Evolutionary conservation across 371 early-diverging fungal species (phyloP), one percentile per base, ranked within the genome.

Genomic region (Lichtheimia ramosa): DNA sequence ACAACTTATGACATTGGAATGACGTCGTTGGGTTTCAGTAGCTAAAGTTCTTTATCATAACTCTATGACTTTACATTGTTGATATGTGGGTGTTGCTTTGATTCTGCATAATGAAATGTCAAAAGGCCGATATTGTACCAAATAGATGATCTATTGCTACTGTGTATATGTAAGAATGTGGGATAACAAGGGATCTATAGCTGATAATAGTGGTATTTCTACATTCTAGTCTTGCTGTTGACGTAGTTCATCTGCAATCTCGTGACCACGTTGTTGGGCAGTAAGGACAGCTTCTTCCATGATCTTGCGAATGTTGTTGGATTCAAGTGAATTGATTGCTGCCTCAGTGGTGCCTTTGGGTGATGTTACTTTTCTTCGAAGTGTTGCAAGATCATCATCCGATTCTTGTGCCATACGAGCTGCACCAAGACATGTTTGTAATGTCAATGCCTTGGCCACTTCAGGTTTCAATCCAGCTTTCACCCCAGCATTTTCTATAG

Each of bases 301-400:
- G 43, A 83, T 51, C 25, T 85, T 70, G 18, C 87, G 74, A 56
- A 89, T 73, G 25, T 83, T 76, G 18, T 69, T 79, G 0, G 78
- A 83, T 66, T 93, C 89, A 77, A 94, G 81, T 0, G 82, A 69
- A 61, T 90, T 84, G 67, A 96, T 81, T 12, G 92, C 97, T 0
- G 96, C 96, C 57, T 93, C 89, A 12, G 97, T 96, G 23, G 97
- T 95, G 18, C 97, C 97, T 24, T 94, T 93, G 20, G 97, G 97
- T 40, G 91, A 90, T 1, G 97, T 96, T 28, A 96, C 97, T 69
- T 92, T 91, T 48, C 77, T 59, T 39, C 97, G 81, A 53, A 96
- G 75, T 40, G 90, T 88, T 41, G 89, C 84, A 23, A 92, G 83
- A 66, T 89, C 88, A 62, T 92, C 90, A 10, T 79, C 74, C 48